Percentiles rank a stretch among this genome's conserved stretches.
Evolutionary conservation across 2,329 filamentous ascomycete species (phyloP).

Genomic region (Ilyonectria destructans): DNA sequence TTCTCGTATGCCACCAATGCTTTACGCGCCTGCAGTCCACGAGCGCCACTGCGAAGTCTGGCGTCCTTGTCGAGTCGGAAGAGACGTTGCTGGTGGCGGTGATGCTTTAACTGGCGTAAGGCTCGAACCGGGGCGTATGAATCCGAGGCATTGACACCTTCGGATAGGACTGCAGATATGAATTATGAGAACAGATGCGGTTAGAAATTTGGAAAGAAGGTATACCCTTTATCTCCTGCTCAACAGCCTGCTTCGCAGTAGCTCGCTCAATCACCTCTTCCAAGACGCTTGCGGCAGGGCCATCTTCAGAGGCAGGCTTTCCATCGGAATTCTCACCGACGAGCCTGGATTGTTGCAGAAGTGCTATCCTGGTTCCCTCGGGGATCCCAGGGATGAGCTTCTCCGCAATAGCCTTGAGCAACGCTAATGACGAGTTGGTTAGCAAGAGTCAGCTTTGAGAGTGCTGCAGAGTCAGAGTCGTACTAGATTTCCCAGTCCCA

Average conservation of each 20-base stretch:
- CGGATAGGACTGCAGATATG: slow-evolving; percentile 66
- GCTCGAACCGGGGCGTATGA: slow-evolving; percentile 72
- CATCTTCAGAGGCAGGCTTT: slow-evolving; percentile 22
- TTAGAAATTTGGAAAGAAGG: too few species aligned
- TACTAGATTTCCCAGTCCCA: slow-evolving; percentile 87
- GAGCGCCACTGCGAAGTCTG: slow-evolving; percentile 79
- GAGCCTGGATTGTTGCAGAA: slow-evolving; percentile 77
- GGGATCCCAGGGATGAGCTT: slow-evolving; percentile 85
- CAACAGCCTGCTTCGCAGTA: slow-evolving; percentile 69
- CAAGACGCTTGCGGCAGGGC: slow-evolving; percentile 65
- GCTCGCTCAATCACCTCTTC: slow-evolving; percentile 78
- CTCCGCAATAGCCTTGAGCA: slow-evolving; percentile 83
- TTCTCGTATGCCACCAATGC: slow-evolving; percentile 80
- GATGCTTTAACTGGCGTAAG: slow-evolving; percentile 74
- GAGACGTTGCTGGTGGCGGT: slow-evolving; percentile 74
- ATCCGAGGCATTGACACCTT: slow-evolving; percentile 72
- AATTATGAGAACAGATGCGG: background rate
- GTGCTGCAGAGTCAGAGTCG: background rate
- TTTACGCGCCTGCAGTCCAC: slow-evolving; percentile 84
- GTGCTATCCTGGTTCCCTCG: slow-evolving; percentile 75
- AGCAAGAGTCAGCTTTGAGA: background rate
- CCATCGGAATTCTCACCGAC: slow-evolving; percentile 53
- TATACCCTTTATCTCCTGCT: slow-evolving; percentile 74
- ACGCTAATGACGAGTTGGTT: slow-evolving; percentile 62
- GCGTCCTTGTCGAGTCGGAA: slow-evolving; percentile 83